These are phyloP conservation scores for Zygosaccharomyces lentus DNA, from an alignment of 805 yeast species.

Conservation along the genomic window DNA sequence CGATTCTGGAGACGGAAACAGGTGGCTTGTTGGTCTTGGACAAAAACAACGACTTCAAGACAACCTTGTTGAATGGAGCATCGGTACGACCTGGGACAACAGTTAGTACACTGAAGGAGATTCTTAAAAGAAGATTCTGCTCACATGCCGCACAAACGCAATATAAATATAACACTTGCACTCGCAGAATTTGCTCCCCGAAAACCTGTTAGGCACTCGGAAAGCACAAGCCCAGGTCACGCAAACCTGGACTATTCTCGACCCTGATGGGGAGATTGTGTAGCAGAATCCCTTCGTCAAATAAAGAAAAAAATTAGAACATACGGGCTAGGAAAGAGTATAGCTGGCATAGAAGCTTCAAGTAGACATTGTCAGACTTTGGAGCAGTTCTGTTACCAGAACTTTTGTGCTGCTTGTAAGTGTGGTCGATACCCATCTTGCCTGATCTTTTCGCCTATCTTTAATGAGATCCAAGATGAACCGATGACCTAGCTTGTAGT, in stretches of 20 bases:
- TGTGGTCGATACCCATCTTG: conserved; percentile 96
- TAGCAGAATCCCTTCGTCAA: conserved; percentile 26
- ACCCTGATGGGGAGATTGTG: conserved; percentile 7
- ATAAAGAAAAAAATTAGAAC: conserved; percentile 37
- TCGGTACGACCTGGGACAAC: conserved; percentile 82
- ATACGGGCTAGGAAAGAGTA: conserved; percentile 99
- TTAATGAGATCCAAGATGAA: not conserved
- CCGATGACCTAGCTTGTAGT: not conserved
- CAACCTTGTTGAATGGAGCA: conserved; percentile 96
- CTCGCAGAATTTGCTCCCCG: conserved; percentile 35
- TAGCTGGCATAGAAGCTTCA: conserved; percentile 94
- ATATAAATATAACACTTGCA: conserved; percentile 25
- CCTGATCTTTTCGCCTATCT: conserved; percentile 2
- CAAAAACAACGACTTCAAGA: conserved; percentile 90
- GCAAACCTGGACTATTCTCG: conserved; percentile 2
- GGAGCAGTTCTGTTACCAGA: conserved; percentile 98
- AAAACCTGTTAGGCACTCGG: conserved; percentile 1
- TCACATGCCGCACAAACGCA: conserved; percentile 37
- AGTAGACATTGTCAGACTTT: conserved; percentile 98
- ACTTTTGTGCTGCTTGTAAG: conserved; percentile 93
- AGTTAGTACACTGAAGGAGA: conserved; percentile 37
- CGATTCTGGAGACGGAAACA: conserved; percentile 89
- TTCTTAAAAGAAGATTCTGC: conserved; percentile 41
- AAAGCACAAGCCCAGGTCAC: not conserved
- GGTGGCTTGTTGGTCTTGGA: conserved; percentile 99